Evolutionary conservation across 805 yeast species (phyloP).

Genomic region (Saturnispora diversa): DNA sequence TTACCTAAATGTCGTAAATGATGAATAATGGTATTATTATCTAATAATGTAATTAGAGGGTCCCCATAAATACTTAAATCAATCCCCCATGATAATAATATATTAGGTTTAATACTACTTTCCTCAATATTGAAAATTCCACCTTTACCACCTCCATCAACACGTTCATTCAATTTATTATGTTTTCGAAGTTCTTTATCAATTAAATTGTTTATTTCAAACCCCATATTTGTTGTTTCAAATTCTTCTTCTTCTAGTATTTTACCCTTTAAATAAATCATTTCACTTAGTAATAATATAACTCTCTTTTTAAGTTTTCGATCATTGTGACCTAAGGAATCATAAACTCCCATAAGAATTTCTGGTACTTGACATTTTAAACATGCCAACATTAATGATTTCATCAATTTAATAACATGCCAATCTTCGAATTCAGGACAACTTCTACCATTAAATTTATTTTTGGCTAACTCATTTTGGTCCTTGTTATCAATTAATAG

Average conservation of each 20-base stretch:
- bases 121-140: not conserved
- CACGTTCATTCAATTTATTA: constrained; percentile 12
- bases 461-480: constrained; percentile 4
- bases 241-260: constrained; percentile 45
- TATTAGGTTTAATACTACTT: constrained; percentile 1
- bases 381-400: constrained; percentile 50
- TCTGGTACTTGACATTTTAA: constrained; percentile 48
- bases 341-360: constrained; percentile 35
- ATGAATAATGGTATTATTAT: not conserved
- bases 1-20: constrained; percentile 32
- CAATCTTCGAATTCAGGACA: constrained; percentile 35
- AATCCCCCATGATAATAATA: not conserved
- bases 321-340: constrained; percentile 30
- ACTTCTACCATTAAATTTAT: constrained; percentile 17
- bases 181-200: constrained; percentile 25
- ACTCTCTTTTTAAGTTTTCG: constrained; percentile 48
- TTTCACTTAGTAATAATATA: constrained; percentile 54
- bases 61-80: not conserved
- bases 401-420: constrained; percentile 54
- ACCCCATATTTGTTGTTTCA: constrained; percentile 20
- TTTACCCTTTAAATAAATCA: constrained; percentile 44
- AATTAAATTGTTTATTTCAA: constrained; percentile 23
- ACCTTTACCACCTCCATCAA: constrained; percentile 4
- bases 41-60: not conserved
- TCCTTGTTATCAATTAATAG: constrained; percentile 2